Percentiles rank a stretch among this genome's conserved stretches.
phyloP scores from a whole-genome alignment of 305 asterid genomes.

The Striga hermonthica region DNA sequence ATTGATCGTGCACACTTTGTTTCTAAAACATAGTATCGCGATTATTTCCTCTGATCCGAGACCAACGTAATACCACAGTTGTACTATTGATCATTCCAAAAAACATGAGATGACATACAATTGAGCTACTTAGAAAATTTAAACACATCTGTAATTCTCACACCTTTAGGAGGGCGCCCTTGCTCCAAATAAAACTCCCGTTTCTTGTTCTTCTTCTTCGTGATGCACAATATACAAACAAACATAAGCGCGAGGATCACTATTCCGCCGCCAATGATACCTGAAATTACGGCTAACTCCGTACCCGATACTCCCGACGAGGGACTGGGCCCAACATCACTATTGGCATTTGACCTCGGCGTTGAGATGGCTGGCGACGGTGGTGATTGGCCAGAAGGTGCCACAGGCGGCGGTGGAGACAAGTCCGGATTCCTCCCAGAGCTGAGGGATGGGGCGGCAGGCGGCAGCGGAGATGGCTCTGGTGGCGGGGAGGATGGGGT shows the following conservation, averaged over 20 bases:
- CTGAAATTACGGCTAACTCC: slow-evolving; percentile 33
- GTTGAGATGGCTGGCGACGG: slow-evolving; percentile 11
- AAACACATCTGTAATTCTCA: slow-evolving; percentile 1
- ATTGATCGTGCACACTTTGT: too few relatives aligned
- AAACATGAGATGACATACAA: not conserved
- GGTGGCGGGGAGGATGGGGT: slow-evolving; percentile 5
- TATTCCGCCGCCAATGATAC: slow-evolving; percentile 39
- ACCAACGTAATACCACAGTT: not conserved
- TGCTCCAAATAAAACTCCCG: slow-evolving; percentile 29
- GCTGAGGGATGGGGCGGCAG: slow-evolving; percentile 18
- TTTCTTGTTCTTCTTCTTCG: slow-evolving; percentile 35
- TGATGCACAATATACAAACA: slow-evolving; percentile 31
- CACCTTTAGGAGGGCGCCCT: slow-evolving; percentile 40
- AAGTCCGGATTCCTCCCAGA: slow-evolving; percentile 29
- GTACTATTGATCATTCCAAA: not conserved
- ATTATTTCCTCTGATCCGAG: too few relatives aligned
- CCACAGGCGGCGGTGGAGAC: slow-evolving; percentile 30
- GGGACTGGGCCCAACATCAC: not conserved
- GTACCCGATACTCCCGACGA: slow-evolving; percentile 15
- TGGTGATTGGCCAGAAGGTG: slow-evolving; percentile 18
- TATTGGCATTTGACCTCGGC: not conserved
- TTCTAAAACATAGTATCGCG: too few relatives aligned
- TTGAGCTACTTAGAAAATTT: not conserved
- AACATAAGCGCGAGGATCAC: slow-evolving; percentile 34
- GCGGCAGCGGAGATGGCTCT: slow-evolving; percentile 29